A percentile compares a stretch with the other conserved stretches of the same genome.
Conservation (phyloP, 2,329 filamentous ascomycete species). For the Epichloe uncinata region DNA sequence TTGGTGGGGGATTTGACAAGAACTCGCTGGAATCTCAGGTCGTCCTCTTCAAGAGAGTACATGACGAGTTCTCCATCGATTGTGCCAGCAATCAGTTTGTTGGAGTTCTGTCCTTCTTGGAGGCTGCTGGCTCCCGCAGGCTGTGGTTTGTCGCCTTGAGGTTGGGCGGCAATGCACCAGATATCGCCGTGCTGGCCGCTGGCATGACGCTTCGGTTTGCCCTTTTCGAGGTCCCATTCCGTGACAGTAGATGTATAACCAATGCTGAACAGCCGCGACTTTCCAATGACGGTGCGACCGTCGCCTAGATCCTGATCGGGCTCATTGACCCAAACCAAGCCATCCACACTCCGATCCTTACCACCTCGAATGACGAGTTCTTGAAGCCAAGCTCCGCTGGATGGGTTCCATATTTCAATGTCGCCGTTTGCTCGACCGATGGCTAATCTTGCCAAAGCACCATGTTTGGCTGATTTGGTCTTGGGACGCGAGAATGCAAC, state of each 20-base stretch:
- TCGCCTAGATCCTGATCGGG: constrained; percentile 55
- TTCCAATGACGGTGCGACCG: constrained; percentile 51
- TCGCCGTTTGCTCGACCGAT: constrained; percentile 89
- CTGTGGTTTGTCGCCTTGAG: constrained; percentile 23
- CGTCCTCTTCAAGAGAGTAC: constrained; percentile 73
- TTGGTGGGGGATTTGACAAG: constrained; percentile 68
- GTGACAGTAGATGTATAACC: constrained; percentile 86
- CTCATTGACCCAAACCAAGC: constrained; percentile 82
- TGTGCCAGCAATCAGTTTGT: constrained; percentile 71
- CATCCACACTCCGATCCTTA: constrained; percentile 76
- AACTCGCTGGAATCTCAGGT: constrained; percentile 66
- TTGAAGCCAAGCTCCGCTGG: constrained; percentile 73
- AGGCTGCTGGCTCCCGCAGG: constrained; percentile 2
- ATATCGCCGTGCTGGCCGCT: constrained; percentile 92
- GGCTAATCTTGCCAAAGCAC: constrained; percentile 58
- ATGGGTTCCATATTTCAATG: constrained; percentile 95
- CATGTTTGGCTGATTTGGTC: constrained; percentile 30
- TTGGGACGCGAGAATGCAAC: constrained; percentile 79
- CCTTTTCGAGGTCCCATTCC: constrained; percentile 83
- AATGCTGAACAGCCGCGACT: constrained; percentile 84
- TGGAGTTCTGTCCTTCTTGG: constrained; percentile 23
- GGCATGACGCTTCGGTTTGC: constrained; percentile 64
- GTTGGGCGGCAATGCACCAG: constrained; percentile 90
- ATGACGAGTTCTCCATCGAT: constrained; percentile 82
- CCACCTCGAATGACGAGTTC: constrained; percentile 77